Conservation (phyloP, 2,329 filamentous ascomycete genomes). For the Cucurbitaria berberidis region DNA sequence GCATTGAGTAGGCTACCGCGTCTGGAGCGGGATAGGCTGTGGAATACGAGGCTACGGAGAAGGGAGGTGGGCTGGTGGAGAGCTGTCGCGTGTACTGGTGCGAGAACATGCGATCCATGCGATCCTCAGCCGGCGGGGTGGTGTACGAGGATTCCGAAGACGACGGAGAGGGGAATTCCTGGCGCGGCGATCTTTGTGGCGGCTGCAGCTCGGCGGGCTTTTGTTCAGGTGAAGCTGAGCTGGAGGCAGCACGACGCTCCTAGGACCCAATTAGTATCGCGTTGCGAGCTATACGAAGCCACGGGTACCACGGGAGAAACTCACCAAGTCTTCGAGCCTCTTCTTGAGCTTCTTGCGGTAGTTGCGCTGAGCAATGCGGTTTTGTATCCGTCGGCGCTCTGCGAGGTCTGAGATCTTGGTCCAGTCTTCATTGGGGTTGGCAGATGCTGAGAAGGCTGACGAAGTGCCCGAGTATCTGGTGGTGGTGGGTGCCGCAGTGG, state of each 20-base stretch:
- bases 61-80: slow-evolving; percentile 74
- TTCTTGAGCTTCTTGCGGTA: slow-evolving; percentile 97
- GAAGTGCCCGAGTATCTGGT: slow-evolving; percentile 79
- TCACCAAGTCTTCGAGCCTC: slow-evolving; percentile 75
- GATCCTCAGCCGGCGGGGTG: slow-evolving; percentile 68
- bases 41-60: slow-evolving; percentile 61
- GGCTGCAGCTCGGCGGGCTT: slow-evolving; percentile 60
- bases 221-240: slow-evolving; percentile 65
- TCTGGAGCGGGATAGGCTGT: slow-evolving; percentile 71
- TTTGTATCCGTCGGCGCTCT: slow-evolving; percentile 92
- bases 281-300: slow-evolving; percentile 16
- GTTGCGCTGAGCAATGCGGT: slow-evolving; percentile 96
- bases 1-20: slow-evolving; percentile 63
- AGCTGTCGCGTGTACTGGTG: slow-evolving; percentile 71
- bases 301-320: slow-evolving; percentile 16
- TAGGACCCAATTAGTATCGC: slow-evolving; percentile 24
- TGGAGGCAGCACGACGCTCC: slow-evolving; percentile 75
- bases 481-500: slow-evolving; percentile 48
- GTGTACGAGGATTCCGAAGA: slow-evolving; percentile 46
- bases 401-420: slow-evolving; percentile 98
- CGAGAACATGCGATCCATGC: slow-evolving; percentile 70
- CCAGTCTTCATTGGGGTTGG: slow-evolving; percentile 97
- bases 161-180: slow-evolving; percentile 46
- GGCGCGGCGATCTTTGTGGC: slow-evolving; percentile 44
- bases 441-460: slow-evolving; percentile 92